Base-by-base conservation (phyloP, 1,139 yeast genomes). In the Magnusiomyces suaveolens region DNA sequence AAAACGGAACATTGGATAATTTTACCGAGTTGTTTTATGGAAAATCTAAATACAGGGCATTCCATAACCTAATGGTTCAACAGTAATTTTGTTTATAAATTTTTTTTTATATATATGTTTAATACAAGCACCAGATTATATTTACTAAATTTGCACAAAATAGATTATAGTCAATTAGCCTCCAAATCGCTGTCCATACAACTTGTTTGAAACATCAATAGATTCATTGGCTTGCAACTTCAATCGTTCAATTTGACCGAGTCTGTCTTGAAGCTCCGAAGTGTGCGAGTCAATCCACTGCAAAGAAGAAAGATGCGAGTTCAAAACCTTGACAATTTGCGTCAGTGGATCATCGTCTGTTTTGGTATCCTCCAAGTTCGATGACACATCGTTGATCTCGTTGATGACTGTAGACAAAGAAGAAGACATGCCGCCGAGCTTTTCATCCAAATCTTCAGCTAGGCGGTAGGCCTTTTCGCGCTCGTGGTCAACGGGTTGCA, bases 381-480 rank as follows among this genome's bases (percentile, higher is more conserved):
- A 87, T 61, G 95, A 87, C 3, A 89, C 92, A 39, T 82, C 82
- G 69, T 94, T 92, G 60, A 92, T 86, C 68, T 92, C 97, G 49
- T 79, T 78, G 52, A 92, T 87, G 62, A 92, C 77, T 0, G 90
- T 79, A 3, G 85, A 72, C 62, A 92, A 77, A 64, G 87, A 87
- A 48, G 80, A 76, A 18, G 95, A 95, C 67, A 92, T 75, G 21
- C 78, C 73, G 61, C 86, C 95, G 60, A 92, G 74, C 66, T 86
- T 86, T 63, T 84, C 92, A 66, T 88, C 95, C 60, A 92, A 74
- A 54, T 82, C 75, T 66, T 90, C 95, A 0, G 98, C 97, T 46
- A 89, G 79, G 60, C 81, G 83, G 67, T 90, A 92, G 0, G 96
- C 95, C 65, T 85, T 86, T 65, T 86, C 94, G 63, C 98, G 82